phyloP scores from a whole-genome alignment of 805 yeast species.

The Nakazawaea ernobii region DNA sequence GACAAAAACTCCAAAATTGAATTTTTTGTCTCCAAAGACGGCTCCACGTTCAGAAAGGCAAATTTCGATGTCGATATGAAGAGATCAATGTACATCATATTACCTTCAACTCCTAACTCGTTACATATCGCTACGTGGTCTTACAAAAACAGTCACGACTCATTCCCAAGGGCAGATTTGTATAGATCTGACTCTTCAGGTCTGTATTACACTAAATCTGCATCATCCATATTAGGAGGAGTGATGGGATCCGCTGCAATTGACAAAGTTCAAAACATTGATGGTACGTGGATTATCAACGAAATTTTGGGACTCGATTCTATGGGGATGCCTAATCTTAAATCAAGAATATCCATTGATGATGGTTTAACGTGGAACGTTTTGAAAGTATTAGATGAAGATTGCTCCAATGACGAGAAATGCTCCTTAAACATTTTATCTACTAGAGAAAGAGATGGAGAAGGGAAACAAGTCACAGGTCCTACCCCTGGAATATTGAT shows the following conservation, averaged over 20 bases:
- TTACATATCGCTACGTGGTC: constrained; percentile 34
- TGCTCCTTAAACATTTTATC: constrained; percentile 43
- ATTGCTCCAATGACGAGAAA: constrained; percentile 36
- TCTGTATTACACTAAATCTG: constrained; percentile 37
- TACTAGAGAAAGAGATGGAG: constrained; percentile 30
- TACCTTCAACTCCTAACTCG: constrained; percentile 35
- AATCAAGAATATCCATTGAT: constrained; percentile 40
- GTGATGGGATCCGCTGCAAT: constrained; percentile 32
- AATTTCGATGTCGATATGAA: constrained; percentile 31
- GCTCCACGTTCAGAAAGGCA: constrained; percentile 31
- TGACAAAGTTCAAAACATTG: constrained; percentile 43
- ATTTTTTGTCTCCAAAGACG: constrained; percentile 43
- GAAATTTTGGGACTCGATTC: constrained; percentile 23
- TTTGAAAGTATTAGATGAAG: constrained; percentile 40
- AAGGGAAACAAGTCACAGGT: constrained; percentile 37
- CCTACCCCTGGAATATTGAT: constrained; percentile 49
- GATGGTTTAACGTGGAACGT: constrained; percentile 50
- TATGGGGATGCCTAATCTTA: constrained; percentile 20
- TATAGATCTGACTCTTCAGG: constrained; percentile 59
- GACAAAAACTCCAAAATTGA: constrained; percentile 29
- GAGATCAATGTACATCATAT: constrained; percentile 30
- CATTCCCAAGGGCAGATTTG: constrained; percentile 26
- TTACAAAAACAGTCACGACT: constrained; percentile 13
- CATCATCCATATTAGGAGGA: constrained; percentile 34
- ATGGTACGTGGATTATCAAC: constrained; percentile 59